Evolutionary conservation across 768 basidiomycete genomes (phyloP), one percentile per base, ranked within the genome.

Genomic region (Russula earlei): DNA sequence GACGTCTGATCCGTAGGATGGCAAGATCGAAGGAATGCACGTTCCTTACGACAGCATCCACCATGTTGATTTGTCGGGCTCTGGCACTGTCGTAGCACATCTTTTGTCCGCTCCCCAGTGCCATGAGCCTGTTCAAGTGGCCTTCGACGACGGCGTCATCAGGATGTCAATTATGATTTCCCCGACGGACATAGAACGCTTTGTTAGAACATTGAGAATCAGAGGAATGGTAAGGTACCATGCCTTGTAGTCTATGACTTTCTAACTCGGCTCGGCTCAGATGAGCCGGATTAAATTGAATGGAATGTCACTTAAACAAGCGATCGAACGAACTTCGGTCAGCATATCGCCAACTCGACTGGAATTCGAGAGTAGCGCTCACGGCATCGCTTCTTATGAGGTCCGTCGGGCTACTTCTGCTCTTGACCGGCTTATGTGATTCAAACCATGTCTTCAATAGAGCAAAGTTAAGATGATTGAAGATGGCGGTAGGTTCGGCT

Each of bases 391-490:
- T 47, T 62, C 61, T 20, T 62, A 61, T 34, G 31, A 55, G 54
- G 61, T 62, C 44, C 8, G 61, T 49, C 29, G 20, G 53, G 20
- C 55, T 38, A 38, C 20, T 60, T 56, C n/a, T 22, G 22, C 29
- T 46, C 17, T 37, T 31, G 61, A 56, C 61, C 2, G 29, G 34
- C 47, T 45, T 54, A 41, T 51, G 29, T 49, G 49, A 58, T 49
- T 24, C 25, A 25, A 41, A 25, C 27, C 20, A 40, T 22, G 11
- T 33, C 12, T 33, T 3, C 38, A 43, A 37, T 31, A 62, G 62
- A 44, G 43, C 17, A 62, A 58, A 44, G 49, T 58, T 14, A 62
- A 62, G 36, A 45, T 46, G 17, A 37, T 62, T 24, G 58, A 60
- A 40, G 53, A 44, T 19, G 58, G 60, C 20, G 60, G 60, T 61